These are phyloP conservation scores for Colletotrichum tropicale DNA, from an alignment of 2,329 filamentous ascomycete genomes.

Conservation along the genomic window DNA sequence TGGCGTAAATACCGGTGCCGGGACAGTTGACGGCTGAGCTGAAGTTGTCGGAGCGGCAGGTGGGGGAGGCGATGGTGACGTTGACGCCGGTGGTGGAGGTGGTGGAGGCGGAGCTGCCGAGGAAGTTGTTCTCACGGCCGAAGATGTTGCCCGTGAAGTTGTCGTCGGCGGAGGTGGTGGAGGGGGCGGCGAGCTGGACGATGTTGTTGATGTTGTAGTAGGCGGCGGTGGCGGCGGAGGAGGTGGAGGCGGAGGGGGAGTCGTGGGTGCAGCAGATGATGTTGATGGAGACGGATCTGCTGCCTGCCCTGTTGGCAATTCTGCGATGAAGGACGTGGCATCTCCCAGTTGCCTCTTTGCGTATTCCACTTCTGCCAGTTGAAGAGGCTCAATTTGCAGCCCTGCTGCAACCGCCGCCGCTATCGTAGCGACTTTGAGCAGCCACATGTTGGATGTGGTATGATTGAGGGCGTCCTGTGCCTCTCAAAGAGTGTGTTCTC, in stretches of 20 bases:
- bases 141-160: not conserved
- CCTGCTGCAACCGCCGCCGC: constrained; percentile 5
- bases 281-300: not conserved
- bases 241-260: not conserved
- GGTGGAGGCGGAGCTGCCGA: not conserved
- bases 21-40: not conserved
- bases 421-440: constrained; percentile 1
- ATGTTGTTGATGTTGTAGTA: not conserved
- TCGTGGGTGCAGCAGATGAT: not conserved
- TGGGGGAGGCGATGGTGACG: not conserved
- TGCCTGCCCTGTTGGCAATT: not conserved
- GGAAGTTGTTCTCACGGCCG: not conserved
- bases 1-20: not conserved
- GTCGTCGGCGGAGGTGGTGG: not conserved
- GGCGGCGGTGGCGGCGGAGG: not conserved
- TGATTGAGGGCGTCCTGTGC: not conserved
- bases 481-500: not conserved
- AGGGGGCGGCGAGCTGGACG: not conserved
- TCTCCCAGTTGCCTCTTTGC: not conserved
- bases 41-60: not conserved
- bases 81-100: not conserved
- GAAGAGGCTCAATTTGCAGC: not conserved
- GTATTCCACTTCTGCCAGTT: not conserved
- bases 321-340: constrained; percentile 12
- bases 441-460: constrained; percentile 8